Evolutionary conservation across 495 filamentous ascomycete species (phyloP).

Genomic region (Aspergillus wentii): DNA sequence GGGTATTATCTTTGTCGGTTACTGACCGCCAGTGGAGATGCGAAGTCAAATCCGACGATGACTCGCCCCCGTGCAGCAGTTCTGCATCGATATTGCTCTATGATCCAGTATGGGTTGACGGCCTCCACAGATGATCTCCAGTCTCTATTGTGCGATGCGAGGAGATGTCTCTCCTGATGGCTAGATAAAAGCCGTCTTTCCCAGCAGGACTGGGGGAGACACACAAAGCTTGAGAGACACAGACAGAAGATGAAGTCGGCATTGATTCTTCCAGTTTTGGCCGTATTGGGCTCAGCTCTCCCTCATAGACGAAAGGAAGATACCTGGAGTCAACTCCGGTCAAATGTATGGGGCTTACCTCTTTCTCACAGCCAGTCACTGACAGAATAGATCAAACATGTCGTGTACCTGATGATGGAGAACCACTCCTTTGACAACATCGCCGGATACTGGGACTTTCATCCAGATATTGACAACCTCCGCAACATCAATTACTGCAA

Average conservation of each 20-base stretch:
- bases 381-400: conserved; percentile 33
- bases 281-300: conserved; percentile 10
- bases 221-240: too few relatives aligned
- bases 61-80: too few relatives aligned
- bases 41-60: too few relatives aligned
- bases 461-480: conserved; percentile 36
- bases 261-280: conserved; percentile 10
- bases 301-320: conserved; percentile 10
- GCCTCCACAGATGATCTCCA: too few relatives aligned
- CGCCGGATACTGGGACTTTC: conserved; percentile 38
- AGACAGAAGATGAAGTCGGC: conserved; percentile 20
- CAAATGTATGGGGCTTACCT: conserved; percentile 18
- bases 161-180: too few relatives aligned
- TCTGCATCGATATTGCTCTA: too few relatives aligned
- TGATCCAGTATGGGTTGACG: too few relatives aligned
- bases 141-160: too few relatives aligned
- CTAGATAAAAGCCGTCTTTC: too few relatives aligned
- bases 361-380: not conserved
- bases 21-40: too few relatives aligned
- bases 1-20: too few relatives aligned
- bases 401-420: conserved; percentile 41
- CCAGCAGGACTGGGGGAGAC: too few relatives aligned
- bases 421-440: conserved; percentile 46
- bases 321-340: conserved; percentile 21
- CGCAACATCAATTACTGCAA: conserved; percentile 33